Conservation (phyloP, 1,284 basidiomycete species). For the Volvariella volvacea region DNA sequence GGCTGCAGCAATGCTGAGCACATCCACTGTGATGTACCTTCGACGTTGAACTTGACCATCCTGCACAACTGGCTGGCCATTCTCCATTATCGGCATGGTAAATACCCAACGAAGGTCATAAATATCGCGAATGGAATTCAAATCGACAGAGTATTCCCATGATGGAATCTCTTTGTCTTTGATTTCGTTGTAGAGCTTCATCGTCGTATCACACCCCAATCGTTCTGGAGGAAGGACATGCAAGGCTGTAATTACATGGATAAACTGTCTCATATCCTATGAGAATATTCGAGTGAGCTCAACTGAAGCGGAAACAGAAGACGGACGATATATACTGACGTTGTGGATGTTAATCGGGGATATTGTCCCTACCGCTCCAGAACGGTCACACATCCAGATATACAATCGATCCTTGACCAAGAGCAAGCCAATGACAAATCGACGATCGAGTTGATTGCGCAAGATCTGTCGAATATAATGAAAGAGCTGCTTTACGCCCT, state of each 20-base stretch:
- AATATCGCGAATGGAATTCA: no score
- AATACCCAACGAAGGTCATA: no score
- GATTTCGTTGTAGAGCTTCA: conserved; percentile 9
- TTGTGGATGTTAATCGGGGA: conserved; percentile 2
- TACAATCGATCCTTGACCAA: background rate
- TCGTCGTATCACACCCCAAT: conserved; percentile 12
- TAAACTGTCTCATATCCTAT: conserved; percentile 2
- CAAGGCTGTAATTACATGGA: conserved; percentile 6
- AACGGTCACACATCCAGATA: conserved; percentile 2
- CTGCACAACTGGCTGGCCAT: no score
- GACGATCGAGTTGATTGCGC: conserved; percentile 3
- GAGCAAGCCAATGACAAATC: background rate
- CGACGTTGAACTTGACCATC: no score
- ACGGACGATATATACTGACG: background rate
- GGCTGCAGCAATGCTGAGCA: no score
- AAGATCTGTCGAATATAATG: conserved; percentile 5
- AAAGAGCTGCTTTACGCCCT: conserved; percentile 1
- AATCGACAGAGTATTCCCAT: no score
- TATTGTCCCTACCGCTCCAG: background rate
- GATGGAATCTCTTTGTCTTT: no score
- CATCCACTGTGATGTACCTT: no score
- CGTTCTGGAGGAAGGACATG: conserved; percentile 5
- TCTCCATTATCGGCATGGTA: no score
- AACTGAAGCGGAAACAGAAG: background rate
- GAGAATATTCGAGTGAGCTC: no score